A percentile compares a stretch with the other conserved stretches of the same genome.
Conservation (phyloP, 148 eudicot genomes). For the Amaranthus cruentus region DNA sequence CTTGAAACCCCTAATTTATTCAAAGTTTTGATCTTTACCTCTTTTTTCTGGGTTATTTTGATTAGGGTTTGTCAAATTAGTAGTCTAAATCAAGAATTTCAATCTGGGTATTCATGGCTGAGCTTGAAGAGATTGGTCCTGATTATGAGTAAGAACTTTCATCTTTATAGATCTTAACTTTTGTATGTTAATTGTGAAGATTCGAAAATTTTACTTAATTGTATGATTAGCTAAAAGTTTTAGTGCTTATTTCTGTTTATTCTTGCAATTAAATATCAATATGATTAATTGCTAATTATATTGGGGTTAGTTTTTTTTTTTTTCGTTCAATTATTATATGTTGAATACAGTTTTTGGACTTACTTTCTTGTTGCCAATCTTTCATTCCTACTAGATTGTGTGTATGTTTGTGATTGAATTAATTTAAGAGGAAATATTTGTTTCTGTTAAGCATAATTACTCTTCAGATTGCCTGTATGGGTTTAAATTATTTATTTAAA, state of each 20-base stretch:
- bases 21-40: slow-evolving; percentile 10
- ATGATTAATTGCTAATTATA: background rate
- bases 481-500: background rate
- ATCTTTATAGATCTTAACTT: background rate
- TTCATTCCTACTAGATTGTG: background rate
- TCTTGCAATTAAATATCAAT: background rate
- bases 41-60: background rate
- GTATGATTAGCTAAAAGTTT: background rate
- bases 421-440: background rate
- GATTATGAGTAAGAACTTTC: slow-evolving; percentile 30
- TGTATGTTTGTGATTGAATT: background rate
- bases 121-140: slow-evolving; percentile 33
- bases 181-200: background rate
- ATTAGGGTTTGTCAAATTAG: slow-evolving; percentile 9
- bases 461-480: background rate
- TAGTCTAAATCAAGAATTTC: background rate
- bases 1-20: background rate
- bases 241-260: slow-evolving; percentile 2
- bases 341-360: background rate
- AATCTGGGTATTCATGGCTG: slow-evolving; percentile 27
- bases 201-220: background rate
- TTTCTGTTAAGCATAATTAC: background rate
- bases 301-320: background rate
- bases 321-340: background rate
- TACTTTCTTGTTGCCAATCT: too few species aligned